Base-by-base conservation (phyloP, 768 basidiomycete genomes). In the Suillus luteus region DNA sequence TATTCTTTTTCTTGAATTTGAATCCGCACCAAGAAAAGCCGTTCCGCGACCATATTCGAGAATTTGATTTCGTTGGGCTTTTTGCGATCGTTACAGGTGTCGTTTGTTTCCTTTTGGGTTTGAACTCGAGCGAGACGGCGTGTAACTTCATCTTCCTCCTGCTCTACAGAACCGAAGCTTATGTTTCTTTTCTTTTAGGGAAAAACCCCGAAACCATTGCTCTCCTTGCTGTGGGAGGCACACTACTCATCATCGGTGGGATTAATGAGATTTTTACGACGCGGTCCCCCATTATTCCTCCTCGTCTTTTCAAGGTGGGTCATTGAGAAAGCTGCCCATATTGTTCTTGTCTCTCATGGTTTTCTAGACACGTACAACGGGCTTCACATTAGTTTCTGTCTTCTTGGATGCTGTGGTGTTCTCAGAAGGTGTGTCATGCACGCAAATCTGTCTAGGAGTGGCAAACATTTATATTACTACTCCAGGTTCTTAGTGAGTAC, bases 51-150 rank as follows among this genome's bases (percentile, higher is more conserved):
- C 73, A 79, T 41, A 63, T 73, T 43, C 60, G 60, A 19, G 71
- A 76, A 59, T 82, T 82, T 65, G 80, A 82, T 70, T 77, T 79
- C 62, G 5, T 75, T 59, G 81, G 81, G n/a, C 69, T 82, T 31
- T 41, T 67, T 37, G 69, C 75, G 9, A 69, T 75, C 27, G 70
- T 82, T 38, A 55, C 62, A 22, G 79, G 78, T 33, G 71, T 80
- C 37, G 69, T 79, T 24, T 77, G 77, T 65, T 66, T 81, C 11
- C 68, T 81, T 31, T 57, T 81, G 9, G 81, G 79, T 11, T 77
- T 81, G 64, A 75, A 76, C 64, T 70, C 72, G 14, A 73, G 74
- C 31, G 72, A 79, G 65, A 71, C 65, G 0, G 65, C 68, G 3
- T 81, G 78, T 78, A 61, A 33, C 27, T 15, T 40, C 17, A 27